These are phyloP conservation scores for Chamaecyparis obtusa DNA, from an alignment of 75 land plant species.

Conservation along the genomic window DNA sequence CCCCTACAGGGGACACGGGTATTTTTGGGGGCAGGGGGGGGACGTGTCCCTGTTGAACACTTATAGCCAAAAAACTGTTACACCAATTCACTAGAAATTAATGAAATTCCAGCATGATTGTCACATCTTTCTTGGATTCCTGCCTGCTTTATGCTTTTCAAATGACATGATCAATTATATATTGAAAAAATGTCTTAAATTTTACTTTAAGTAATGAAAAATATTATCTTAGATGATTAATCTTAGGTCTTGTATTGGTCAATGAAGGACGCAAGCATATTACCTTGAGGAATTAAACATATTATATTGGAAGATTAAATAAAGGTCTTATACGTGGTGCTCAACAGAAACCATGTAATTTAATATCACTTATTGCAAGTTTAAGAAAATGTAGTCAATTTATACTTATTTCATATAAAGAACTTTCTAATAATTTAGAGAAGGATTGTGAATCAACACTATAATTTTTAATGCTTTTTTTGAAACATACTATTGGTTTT, in stretches of 20 bases:
- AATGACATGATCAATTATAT: not conserved
- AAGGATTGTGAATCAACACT: not conserved
- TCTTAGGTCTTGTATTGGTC: not conserved
- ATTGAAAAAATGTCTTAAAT: not conserved
- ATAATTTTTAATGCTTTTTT: not conserved
- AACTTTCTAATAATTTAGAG: not conserved
- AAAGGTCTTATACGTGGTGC: not conserved
- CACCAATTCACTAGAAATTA: not conserved
- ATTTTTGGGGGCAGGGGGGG: no score
- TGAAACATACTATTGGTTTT: not conserved
- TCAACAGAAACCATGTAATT: not conserved
- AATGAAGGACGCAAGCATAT: not conserved
- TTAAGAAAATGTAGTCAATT: not conserved
- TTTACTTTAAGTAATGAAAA: not conserved
- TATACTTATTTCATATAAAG: not conserved
- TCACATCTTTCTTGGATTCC: not conserved
- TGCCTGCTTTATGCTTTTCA: not conserved
- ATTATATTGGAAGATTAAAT: not conserved
- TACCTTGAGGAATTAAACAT: not conserved
- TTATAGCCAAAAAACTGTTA: not conserved
- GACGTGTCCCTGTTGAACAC: no score
- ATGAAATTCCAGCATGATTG: not conserved
- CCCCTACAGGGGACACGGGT: no score
- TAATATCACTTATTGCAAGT: not conserved
- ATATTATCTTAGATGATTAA: not conserved